A percentile compares a stretch with the other conserved stretches of the same genome.
Conservation (phyloP, 768 basidiomycete species). For the Infundibulicybe gibba region DNA sequence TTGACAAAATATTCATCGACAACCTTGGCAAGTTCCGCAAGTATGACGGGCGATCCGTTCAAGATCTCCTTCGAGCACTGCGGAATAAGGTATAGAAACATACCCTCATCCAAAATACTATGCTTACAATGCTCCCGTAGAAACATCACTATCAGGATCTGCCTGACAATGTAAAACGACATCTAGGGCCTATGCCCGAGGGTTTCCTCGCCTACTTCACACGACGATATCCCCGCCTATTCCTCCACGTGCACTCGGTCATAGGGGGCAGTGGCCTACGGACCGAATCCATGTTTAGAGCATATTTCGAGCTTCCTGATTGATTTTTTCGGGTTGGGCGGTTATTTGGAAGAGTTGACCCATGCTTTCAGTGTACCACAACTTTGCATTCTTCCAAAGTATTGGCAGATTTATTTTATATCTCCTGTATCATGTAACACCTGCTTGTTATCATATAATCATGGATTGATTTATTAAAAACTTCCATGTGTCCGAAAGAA, state of each 20-base stretch:
- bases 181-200: conserved; percentile 87
- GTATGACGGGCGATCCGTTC: conserved; percentile 88
- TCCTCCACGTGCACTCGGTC: conserved; percentile 90
- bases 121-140: conserved; percentile 30
- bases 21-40: conserved; percentile 97
- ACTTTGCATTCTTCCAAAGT: too few relatives aligned
- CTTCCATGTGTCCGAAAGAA: too few relatives aligned
- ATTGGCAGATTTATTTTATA: too few relatives aligned
- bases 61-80: conserved; percentile 89
- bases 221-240: conserved; percentile 82
- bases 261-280: conserved; percentile 69
- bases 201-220: conserved; percentile 95
- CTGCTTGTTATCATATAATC: too few relatives aligned
- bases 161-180: conserved; percentile 85
- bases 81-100: conserved; percentile 79
- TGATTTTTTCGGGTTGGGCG: background rate
- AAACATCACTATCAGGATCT: conserved; percentile 99
- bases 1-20: conserved; percentile 89
- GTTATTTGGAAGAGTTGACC: too few relatives aligned
- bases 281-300: conserved; percentile 85
- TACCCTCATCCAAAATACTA: background rate
- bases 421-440: too few relatives aligned
- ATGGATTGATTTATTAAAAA: too few relatives aligned
- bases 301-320: conserved; percentile 75
- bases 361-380: too few relatives aligned